A percentile compares a stretch with the other conserved stretches of the same genome.
Evolutionary conservation across 768 basidiomycete species (phyloP).

Genomic region (Exidia glandulosa): DNA sequence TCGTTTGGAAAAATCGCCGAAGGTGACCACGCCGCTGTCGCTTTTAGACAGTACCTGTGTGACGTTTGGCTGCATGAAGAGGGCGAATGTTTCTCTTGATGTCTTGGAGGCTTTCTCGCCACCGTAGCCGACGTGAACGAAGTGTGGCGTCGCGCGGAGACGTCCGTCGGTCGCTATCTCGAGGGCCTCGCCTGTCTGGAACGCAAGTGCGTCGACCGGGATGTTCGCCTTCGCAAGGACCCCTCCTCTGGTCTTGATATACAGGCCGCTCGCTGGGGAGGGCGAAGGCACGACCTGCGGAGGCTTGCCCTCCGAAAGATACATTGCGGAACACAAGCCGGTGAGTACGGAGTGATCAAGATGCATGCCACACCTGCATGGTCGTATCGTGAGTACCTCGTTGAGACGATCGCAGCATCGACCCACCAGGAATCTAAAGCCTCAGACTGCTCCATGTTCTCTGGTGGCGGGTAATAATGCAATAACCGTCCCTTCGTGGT

Average conservation of each 20-base stretch:
- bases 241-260: conserved; percentile 79
- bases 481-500: conserved; percentile 87
- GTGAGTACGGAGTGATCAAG: conserved; percentile 86
- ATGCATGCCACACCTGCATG: conserved; percentile 72
- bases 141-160: conserved; percentile 89
- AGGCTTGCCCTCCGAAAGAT: conserved; percentile 37
- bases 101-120: conserved; percentile 33
- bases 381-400: not conserved
- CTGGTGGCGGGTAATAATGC: conserved; percentile 83
- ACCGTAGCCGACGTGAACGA: conserved; percentile 62
- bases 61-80: conserved; percentile 85
- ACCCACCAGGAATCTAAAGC: conserved; percentile 61
- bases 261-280: conserved; percentile 71
- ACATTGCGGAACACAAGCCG: conserved; percentile 90
- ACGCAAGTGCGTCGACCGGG: conserved; percentile 75
- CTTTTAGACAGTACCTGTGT: conserved; percentile 56
- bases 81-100: conserved; percentile 77
- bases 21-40: conserved; percentile 38
- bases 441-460: conserved; percentile 29
- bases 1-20: conserved; percentile 81
- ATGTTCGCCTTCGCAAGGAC: conserved; percentile 75
- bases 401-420: not conserved
- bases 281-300: conserved; percentile 51
- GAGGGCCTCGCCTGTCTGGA: conserved; percentile 95
- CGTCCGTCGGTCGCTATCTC: conserved; percentile 75